Evolutionary conservation across 371 early-diverging fungal species (phyloP).

Genomic region (Smittium culicis): DNA sequence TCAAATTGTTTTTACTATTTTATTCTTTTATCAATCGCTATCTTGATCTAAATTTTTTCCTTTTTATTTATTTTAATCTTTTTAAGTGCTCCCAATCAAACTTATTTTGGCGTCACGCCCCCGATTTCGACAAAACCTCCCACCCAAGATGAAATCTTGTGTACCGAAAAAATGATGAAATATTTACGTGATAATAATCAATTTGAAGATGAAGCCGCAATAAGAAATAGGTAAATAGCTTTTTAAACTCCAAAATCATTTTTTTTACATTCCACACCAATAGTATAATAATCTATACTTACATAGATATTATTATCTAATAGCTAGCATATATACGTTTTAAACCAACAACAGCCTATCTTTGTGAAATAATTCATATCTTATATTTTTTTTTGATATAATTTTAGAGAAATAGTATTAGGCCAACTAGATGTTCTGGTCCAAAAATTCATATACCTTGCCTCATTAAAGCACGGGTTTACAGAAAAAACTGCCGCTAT

Average conservation of each 20-base stretch:
- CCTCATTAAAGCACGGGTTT: conserved; percentile 47
- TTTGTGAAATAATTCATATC: conserved; percentile 12
- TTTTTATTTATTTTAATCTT: neutral
- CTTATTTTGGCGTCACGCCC: conserved; percentile 39
- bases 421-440: conserved; percentile 72
- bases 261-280: neutral
- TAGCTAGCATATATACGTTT: no score
- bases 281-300: conserved; percentile 9
- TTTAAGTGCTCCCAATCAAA: neutral
- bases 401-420: conserved; percentile 63
- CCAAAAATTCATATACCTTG: conserved; percentile 76
- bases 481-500: conserved; percentile 68
- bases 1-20: no score
- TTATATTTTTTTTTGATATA: conserved; percentile 17
- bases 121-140: conserved; percentile 40
- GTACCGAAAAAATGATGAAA: conserved; percentile 45
- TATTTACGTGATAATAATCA: conserved; percentile 50
- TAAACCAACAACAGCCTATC: conserved; percentile 17
- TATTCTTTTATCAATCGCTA: neutral
- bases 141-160: conserved; percentile 41
- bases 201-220: conserved; percentile 39
- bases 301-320: no score
- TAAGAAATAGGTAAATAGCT: conserved; percentile 34
- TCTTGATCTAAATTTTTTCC: neutral
- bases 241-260: conserved; percentile 12